These are phyloP conservation scores for Coemansia sp. DNA, from an alignment of 192 early-diverging fungal genomes.

Conservation along the genomic window DNA sequence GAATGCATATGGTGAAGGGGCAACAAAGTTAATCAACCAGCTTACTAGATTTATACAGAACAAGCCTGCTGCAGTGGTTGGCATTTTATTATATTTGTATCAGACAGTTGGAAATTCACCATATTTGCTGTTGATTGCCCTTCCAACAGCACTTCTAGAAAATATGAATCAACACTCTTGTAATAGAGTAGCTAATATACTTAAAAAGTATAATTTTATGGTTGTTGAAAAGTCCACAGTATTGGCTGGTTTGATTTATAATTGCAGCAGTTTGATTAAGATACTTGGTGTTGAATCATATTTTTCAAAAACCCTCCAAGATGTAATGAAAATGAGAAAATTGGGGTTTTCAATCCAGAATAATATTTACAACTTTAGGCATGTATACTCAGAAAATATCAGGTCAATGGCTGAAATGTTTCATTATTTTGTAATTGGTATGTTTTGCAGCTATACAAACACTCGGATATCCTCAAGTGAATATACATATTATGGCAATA, in stretches of 20 bases:
- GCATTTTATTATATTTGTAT: background rate
- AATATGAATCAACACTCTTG: background rate
- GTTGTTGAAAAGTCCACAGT: no score
- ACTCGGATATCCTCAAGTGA: background rate
- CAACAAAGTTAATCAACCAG: background rate
- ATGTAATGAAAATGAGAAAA: accelerated
- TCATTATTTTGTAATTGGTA: background rate
- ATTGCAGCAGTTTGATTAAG: no score
- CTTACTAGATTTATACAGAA: background rate
- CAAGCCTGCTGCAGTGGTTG: background rate
- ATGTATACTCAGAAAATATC: no score
- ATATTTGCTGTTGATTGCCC: background rate
- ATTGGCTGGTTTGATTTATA: no score
- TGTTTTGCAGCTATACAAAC: background rate
- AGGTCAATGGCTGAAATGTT: background rate
- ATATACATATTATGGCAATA: background rate
- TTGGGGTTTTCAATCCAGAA: no score
- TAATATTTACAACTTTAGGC: accelerated
- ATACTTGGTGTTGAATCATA: no score
- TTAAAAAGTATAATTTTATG: background rate
- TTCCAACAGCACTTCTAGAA: background rate
- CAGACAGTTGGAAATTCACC: background rate
- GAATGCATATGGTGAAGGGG: background rate
- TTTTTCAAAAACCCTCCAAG: no score
- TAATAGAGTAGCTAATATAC: background rate